phyloP scores from a whole-genome alignment of 2,329 filamentous ascomycete species.

The Aspergillus fumigatus region DNA sequence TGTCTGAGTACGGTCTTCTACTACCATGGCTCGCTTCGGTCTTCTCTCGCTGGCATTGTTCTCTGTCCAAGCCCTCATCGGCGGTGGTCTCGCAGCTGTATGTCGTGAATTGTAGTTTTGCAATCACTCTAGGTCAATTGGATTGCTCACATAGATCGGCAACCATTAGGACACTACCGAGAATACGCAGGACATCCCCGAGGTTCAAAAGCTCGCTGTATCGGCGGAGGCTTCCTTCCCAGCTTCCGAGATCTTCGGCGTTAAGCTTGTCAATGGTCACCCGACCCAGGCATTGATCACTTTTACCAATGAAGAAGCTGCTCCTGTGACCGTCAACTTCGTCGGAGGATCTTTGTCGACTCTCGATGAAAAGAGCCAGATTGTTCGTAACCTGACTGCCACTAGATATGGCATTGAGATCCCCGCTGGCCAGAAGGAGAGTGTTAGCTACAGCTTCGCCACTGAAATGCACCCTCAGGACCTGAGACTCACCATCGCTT shows the following conservation, averaged over 20 bases:
- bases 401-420: constrained; percentile 70
- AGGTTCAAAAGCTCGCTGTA: constrained; percentile 55
- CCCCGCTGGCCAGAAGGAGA: constrained; percentile 69
- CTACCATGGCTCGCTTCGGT: constrained; percentile 68
- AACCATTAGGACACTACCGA: constrained; percentile 54
- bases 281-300: constrained; percentile 78
- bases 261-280: constrained; percentile 91
- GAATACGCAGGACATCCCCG: constrained; percentile 60
- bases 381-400: constrained; percentile 81
- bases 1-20: not conserved
- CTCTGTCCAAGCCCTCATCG: constrained; percentile 63
- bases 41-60: constrained; percentile 67
- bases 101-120: constrained; percentile 30
- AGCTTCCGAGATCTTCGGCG: constrained; percentile 75
- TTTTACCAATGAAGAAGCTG: constrained; percentile 76
- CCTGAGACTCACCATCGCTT: constrained; percentile 69
- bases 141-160: constrained; percentile 12
- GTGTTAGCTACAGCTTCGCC: constrained; percentile 75
- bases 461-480: constrained; percentile 93
- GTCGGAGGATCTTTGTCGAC: constrained; percentile 70
- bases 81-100: constrained; percentile 59
- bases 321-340: constrained; percentile 69
- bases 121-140: constrained; percentile 18
- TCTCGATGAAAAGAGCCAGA: constrained; percentile 52
- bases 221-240: constrained; percentile 57